Percentiles rank a stretch among this genome's conserved stretches.
These are phyloP conservation scores for Elsinoe batatas DNA, from an alignment of 2,329 filamentous ascomycete species.

Conservation along the genomic window DNA sequence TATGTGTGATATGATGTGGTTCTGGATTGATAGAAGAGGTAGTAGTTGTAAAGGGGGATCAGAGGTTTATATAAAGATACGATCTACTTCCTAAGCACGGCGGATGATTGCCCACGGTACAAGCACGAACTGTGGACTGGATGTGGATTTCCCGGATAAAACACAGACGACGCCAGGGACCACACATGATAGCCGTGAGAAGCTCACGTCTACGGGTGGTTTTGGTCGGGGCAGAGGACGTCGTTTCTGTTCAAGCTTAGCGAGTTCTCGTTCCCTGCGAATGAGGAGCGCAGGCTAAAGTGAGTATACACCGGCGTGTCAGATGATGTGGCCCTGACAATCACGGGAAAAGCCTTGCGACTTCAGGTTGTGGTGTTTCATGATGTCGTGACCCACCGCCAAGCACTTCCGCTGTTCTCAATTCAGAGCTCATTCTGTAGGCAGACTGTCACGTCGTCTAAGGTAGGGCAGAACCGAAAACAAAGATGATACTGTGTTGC, in stretches of 20 bases:
- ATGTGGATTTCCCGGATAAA: conserved; percentile 7
- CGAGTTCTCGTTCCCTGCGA: neutral
- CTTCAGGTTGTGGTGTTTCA: neutral
- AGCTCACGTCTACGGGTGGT: neutral
- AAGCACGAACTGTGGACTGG: neutral
- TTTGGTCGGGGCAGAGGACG: neutral
- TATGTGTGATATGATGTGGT: neutral
- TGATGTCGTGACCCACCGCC: neutral
- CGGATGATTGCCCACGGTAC: conserved; percentile 5
- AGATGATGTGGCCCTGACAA: conserved; percentile 2
- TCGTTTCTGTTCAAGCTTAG: neutral
- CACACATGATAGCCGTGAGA: neutral
- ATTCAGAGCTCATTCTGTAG: neutral
- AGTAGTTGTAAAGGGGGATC: neutral
- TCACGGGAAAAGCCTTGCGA: conserved; percentile 1
- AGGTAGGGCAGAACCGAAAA: no score
- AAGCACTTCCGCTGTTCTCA: neutral
- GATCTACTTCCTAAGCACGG: neutral
- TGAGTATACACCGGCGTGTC: neutral
- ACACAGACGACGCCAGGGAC: neutral
- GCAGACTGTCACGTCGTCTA: no score
- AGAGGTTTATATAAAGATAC: neutral
- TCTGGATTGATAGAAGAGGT: neutral
- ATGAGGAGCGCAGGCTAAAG: conserved; percentile 4
- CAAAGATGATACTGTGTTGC: no score